Conservation (phyloP, 768 basidiomycete species). For the Boletus rufocinnamomeus region DNA sequence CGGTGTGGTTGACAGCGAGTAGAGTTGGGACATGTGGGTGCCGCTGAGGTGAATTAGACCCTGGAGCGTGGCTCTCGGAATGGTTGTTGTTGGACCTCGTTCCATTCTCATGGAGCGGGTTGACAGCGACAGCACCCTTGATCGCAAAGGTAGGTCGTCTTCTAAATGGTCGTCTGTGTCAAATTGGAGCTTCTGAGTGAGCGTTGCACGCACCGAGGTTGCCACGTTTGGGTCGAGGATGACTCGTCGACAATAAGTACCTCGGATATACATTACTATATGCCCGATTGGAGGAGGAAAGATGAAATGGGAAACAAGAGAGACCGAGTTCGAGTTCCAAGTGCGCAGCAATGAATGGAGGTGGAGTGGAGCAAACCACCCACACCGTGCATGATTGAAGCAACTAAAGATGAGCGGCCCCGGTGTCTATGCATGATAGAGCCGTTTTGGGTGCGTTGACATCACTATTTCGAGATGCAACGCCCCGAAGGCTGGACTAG, state of each 20-base stretch:
- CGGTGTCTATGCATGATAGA: not conserved
- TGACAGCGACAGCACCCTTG: conserved; percentile 28
- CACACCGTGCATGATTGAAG: not conserved
- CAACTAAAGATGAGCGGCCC: not conserved
- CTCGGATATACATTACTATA: conserved; percentile 14
- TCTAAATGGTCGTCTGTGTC: conserved; percentile 24
- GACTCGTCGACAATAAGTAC: conserved; percentile 16
- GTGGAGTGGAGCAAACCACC: conserved; percentile 14
- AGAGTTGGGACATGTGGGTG: conserved; percentile 20
- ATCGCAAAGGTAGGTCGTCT: conserved; percentile 25
- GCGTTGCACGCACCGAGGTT: conserved; percentile 7
- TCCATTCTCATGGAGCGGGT: conserved; percentile 33
- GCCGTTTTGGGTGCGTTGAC: conserved; percentile 5
- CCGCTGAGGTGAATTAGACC: conserved; percentile 32
- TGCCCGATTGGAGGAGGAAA: conserved; percentile 10
- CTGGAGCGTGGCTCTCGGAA: conserved; percentile 28
- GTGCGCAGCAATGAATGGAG: conserved; percentile 12
- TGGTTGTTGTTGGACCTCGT: conserved; percentile 24
- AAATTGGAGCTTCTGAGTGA: conserved; percentile 21
- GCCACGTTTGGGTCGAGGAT: conserved; percentile 14
- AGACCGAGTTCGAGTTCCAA: not conserved
- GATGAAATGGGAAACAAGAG: not conserved
- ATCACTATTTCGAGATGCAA: conserved; percentile 7
- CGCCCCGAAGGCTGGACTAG: conserved; percentile 1
- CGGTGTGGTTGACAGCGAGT: conserved; percentile 21